Conservation (phyloP, 2,329 filamentous ascomycete genomes). For the Clonostachys chloroleuca region DNA sequence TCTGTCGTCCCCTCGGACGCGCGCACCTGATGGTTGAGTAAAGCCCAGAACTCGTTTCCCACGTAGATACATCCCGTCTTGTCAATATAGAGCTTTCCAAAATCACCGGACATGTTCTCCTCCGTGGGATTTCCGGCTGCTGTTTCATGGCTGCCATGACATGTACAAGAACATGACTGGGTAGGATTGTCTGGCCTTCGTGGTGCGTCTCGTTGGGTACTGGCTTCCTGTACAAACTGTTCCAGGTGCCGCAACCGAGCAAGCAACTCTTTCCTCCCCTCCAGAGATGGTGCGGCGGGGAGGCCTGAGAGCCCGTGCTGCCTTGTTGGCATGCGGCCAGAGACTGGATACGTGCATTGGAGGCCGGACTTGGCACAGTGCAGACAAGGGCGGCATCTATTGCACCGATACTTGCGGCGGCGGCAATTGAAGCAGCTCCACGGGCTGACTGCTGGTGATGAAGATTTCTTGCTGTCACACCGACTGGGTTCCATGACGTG, state of each 20-base stretch:
- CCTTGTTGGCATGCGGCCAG: background rate
- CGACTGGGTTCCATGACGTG: no score
- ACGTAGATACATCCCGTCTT: conserved; percentile 46
- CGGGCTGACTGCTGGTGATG: background rate
- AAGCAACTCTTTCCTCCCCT: conserved; percentile 2
- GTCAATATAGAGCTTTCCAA: conserved; percentile 57
- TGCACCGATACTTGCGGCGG: conserved; percentile 44
- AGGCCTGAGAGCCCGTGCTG: background rate
- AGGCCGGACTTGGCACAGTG: conserved; percentile 41
- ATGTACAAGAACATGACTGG: no score
- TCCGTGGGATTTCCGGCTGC: conserved; percentile 3
- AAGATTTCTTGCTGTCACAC: no score
- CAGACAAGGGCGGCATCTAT: conserved; percentile 37
- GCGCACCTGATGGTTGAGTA: conserved; percentile 66
- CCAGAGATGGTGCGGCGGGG: background rate
- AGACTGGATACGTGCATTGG: conserved; percentile 33
- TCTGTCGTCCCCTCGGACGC: background rate
- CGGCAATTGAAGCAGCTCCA: conserved; percentile 37
- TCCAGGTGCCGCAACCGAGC: conserved; percentile 18
- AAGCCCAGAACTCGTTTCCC: conserved; percentile 73
- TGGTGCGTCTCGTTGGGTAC: background rate
- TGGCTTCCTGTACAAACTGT: background rate
- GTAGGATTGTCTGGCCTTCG: no score
- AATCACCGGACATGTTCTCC: conserved; percentile 37
- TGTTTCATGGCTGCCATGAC: no score